Base-by-base conservation (phyloP, 2,329 filamentous ascomycete species). In the Cercospora zeina region DNA sequence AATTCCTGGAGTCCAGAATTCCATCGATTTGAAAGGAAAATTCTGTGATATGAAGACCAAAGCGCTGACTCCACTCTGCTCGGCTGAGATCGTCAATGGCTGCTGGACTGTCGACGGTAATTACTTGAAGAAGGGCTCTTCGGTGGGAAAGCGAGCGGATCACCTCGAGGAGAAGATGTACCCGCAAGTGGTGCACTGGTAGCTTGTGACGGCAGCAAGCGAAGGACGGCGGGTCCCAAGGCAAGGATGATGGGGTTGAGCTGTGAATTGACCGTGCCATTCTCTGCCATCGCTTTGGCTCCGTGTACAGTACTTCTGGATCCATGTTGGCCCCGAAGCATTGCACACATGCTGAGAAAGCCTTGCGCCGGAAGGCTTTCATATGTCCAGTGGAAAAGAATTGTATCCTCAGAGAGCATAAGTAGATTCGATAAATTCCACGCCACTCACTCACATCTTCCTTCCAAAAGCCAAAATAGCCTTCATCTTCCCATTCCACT, bases 401-500 rank as follows among this genome's bases (percentile, higher is more conserved):
- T n/a, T n/a, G n/a, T n/a, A n/a, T 8, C 33, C 8, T 34, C 33
- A 8, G 9, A 9, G 11, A 34, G 9, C 33, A 34, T 34, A 3
- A 27, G 24, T 27, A 27, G 24, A 27, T 27, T 27, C 24, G 6
- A 6, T 27, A 27, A 3, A 34, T 34, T 34, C 11, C 11, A 10
- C 33, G 9, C 9, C 8, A 53, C 3, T 31, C 24, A 4, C 16
- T 54, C 30, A 24, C 13, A 24, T 9, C 33, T 39, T 54, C 14
- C 7, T 36, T 5, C 51, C 51, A 16, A 30, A 37, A 10, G 54
- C 31, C 54, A 57, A n/a, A 1, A 57, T 19, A 14, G 54, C 54
- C 2, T 13, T 47, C 54, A 57, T 47, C 36, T 24, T 57, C 9
- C 37, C 54, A 10, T 19, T 47, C 54, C 54, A 57, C n/a, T 33